Base-by-base conservation (phyloP, 2,329 filamentous ascomycete genomes). In the Peltaster fructicola region DNA sequence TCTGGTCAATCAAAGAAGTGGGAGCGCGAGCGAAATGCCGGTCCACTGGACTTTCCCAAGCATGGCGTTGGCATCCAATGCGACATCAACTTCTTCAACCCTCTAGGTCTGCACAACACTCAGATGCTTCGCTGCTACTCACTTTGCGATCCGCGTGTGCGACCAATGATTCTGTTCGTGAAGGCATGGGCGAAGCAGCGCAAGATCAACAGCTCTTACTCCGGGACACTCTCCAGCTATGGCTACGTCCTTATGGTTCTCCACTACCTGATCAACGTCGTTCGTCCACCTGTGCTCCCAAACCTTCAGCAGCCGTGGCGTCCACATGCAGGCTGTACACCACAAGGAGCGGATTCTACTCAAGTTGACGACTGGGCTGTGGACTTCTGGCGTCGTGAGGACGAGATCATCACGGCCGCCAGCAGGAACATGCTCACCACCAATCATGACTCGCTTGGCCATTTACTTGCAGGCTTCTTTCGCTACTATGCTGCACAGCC, bases 241-340 rank as follows among this genome's bases (percentile, higher is more conserved):
- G 82, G 84, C 24, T 93, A 85, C 50, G 80, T 88, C 4, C 56
- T 92, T 18, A 91, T 93, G 82, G 72, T 90, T 4, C 57, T 92
- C 9, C 84, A 93, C 50, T 92, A 85, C 43, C 65, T 92, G 14
- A 70, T 88, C 42, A 91, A 92, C 38, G 51, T 92, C 25, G 76
- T 67, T 1, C 59, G 68, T 23, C 82, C 84, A 1, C 80, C 81
- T 26, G 76, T 93, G 10, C 71, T 80, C 30, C 80, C 78, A 0
- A 92, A 93, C 41, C 61, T 93, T 2, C 81, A 90, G 44, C 52
- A 61, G 12, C 27, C 56, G 63, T 37, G 56, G 52, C 30, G 61
- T 52, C 17, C 59, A 53, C 7, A 53, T 49, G 6, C 54, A 16
- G 14, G 26, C 5, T 40, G 31, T 20, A 37, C 40, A 8, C 35